Evolutionary conservation across 805 yeast genomes (phyloP).

Genomic region (Candida easanensis): DNA sequence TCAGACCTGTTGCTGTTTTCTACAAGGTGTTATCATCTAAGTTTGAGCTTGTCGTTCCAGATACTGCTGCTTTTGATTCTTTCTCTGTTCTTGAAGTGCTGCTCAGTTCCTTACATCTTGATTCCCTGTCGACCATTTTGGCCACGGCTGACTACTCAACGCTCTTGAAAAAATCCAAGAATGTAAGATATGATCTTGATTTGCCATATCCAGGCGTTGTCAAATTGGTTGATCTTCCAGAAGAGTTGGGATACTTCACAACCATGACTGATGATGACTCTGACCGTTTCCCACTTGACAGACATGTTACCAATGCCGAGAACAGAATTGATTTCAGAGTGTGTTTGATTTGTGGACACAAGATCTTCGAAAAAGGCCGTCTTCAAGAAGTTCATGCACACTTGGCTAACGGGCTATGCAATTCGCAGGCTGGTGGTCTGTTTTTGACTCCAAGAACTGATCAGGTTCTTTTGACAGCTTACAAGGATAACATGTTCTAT

Average conservation of each 20-base stretch:
- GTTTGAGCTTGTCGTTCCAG: constrained; percentile 5
- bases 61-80: constrained; percentile 1
- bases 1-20: constrained; percentile 23
- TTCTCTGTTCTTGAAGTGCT: constrained; percentile 11
- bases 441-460: constrained; percentile 36
- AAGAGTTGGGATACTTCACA: constrained; percentile 39
- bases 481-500: constrained; percentile 26
- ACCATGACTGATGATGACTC: constrained; percentile 20
- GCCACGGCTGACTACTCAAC: neutral
- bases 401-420: constrained; percentile 21
- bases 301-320: constrained; percentile 5
- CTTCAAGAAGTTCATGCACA: constrained; percentile 33
- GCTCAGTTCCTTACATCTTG: constrained; percentile 12
- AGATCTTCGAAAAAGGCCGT: constrained; percentile 32
- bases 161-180: neutral
- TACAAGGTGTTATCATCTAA: constrained; percentile 19
- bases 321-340: constrained; percentile 41
- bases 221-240: constrained; percentile 51
- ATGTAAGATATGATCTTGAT: neutral
- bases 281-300: constrained; percentile 13
- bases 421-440: constrained; percentile 30
- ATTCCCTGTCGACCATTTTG: constrained; percentile 8
- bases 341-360: constrained; percentile 45
- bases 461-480: constrained; percentile 27
- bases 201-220: constrained; percentile 49